phyloP scores from a whole-genome alignment of 345 rosid genomes.

The Turritis glabra region DNA sequence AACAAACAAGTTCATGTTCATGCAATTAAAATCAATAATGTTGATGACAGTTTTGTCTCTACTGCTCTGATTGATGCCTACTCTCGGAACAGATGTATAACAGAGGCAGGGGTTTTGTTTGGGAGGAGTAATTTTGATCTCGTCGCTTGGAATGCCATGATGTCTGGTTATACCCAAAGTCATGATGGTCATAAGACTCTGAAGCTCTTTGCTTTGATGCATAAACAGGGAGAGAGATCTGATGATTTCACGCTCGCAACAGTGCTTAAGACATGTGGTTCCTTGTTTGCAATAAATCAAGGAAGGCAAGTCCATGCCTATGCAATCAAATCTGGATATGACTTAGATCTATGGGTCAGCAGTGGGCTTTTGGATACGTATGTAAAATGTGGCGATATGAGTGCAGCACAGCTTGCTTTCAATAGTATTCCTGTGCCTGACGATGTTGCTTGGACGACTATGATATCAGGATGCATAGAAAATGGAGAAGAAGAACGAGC shows the following conservation, averaged over 20 bases:
- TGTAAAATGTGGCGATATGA: conserved; percentile 59
- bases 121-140: conserved; percentile 42
- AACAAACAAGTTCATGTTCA: conserved; percentile 58
- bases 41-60: conserved; percentile 48
- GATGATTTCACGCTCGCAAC: conserved; percentile 58
- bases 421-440: conserved; percentile 47
- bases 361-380: conserved; percentile 67
- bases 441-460: conserved; percentile 71
- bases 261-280: conserved; percentile 53
- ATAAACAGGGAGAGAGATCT: conserved; percentile 42
- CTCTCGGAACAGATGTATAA: conserved; percentile 48
- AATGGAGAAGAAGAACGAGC: conserved; percentile 62
- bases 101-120: conserved; percentile 54
- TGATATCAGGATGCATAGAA: conserved; percentile 68
- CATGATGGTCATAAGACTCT: conserved; percentile 44
- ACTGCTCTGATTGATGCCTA: conserved; percentile 63
- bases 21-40: conserved; percentile 42
- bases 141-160: conserved; percentile 62
- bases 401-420: conserved; percentile 50
- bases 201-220: conserved; percentile 49
- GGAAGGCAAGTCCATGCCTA: conserved; percentile 59
- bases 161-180: conserved; percentile 50
- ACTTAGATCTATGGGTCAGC: conserved; percentile 50
- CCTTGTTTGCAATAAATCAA: conserved; percentile 41
- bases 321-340: conserved; percentile 48